Conservation (phyloP, 2,329 filamentous ascomycete species). For the Cladophialophora psammophila region DNA sequence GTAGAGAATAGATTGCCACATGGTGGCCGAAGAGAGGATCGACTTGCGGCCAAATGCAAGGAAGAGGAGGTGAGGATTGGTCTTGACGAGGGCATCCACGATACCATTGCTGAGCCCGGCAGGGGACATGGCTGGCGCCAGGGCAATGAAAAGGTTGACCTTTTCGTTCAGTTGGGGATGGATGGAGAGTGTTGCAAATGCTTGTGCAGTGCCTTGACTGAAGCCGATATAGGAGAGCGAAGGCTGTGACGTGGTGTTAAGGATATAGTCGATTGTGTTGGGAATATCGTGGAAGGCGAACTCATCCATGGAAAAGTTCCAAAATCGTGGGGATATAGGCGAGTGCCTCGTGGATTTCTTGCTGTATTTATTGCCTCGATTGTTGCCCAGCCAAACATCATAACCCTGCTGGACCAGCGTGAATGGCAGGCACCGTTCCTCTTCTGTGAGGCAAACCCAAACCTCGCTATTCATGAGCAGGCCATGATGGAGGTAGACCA, state of each 20-base stretch:
- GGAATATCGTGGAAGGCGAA: slow-evolving; percentile 98
- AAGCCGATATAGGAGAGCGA: slow-evolving; percentile 97
- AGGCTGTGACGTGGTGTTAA: slow-evolving; percentile 79
- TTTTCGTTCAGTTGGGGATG: slow-evolving; percentile 91
- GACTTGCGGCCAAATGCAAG: slow-evolving; percentile 90
- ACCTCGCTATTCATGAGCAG: slow-evolving; percentile 99
- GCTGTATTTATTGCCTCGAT: slow-evolving; percentile 98
- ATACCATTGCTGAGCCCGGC: slow-evolving; percentile 88
- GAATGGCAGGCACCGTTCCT: slow-evolving; percentile 85
- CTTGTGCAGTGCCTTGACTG: slow-evolving; percentile 95
- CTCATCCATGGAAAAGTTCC: slow-evolving; percentile 98
- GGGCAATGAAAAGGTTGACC: slow-evolving; percentile 92
- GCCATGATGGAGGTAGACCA: slow-evolving; percentile 94
- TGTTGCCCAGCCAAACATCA: slow-evolving; percentile 98
- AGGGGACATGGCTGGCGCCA: slow-evolving; percentile 96
- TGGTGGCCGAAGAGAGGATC: slow-evolving; percentile 89
- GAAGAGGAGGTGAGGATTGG: slow-evolving; percentile 89
- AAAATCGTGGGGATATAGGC: slow-evolving; percentile 79
- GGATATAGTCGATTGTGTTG: slow-evolving; percentile 89
- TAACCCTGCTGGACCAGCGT: slow-evolving; percentile 88
- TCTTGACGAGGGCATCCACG: slow-evolving; percentile 91
- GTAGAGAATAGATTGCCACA: slow-evolving; percentile 97
- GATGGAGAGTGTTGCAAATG: slow-evolving; percentile 90
- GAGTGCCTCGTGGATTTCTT: slow-evolving; percentile 85
- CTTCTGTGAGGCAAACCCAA: slow-evolving; percentile 92